A percentile compares a stretch with the other conserved stretches of the same genome.
These are phyloP conservation scores for Ophiostoma perfectum DNA, from an alignment of 2,329 filamentous ascomycete genomes.

Conservation along the genomic window DNA sequence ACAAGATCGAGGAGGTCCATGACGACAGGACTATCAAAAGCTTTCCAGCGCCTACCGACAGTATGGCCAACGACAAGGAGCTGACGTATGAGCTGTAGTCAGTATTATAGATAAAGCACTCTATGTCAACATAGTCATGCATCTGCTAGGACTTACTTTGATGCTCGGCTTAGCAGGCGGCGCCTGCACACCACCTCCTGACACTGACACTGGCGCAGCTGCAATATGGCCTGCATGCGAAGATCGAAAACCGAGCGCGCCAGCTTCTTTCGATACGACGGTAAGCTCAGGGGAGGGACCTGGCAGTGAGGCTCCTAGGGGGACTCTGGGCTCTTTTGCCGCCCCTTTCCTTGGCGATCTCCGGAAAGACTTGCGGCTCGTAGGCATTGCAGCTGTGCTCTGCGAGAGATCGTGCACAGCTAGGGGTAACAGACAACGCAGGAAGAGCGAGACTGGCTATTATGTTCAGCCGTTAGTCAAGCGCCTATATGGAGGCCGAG, in stretches of 20 bases:
- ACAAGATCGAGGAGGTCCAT: constrained; percentile 18
- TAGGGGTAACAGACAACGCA: neutral
- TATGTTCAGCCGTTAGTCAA: no score
- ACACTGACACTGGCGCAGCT: neutral
- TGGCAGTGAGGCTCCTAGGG: neutral
- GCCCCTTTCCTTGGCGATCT: neutral
- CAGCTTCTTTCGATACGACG: neutral
- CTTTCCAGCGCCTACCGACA: no score
- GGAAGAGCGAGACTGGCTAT: neutral
- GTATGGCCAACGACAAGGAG: constrained; percentile 12
- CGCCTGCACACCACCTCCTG: neutral
- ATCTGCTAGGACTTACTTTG: neutral
- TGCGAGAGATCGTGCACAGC: neutral
- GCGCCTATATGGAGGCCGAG: no score
- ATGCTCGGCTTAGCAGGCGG: neutral
- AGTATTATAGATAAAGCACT: no score
- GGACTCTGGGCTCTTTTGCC: neutral
- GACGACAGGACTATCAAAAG: neutral
- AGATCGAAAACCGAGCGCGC: no score
- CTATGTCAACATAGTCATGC: no score
- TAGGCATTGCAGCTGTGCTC: neutral
- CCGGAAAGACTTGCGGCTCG: neutral
- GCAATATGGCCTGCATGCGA: no score
- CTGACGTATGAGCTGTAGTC: neutral
- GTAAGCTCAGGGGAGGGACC: neutral